Conservation (phyloP, 345 rosid species). For the Hirschfeldia incana region DNA sequence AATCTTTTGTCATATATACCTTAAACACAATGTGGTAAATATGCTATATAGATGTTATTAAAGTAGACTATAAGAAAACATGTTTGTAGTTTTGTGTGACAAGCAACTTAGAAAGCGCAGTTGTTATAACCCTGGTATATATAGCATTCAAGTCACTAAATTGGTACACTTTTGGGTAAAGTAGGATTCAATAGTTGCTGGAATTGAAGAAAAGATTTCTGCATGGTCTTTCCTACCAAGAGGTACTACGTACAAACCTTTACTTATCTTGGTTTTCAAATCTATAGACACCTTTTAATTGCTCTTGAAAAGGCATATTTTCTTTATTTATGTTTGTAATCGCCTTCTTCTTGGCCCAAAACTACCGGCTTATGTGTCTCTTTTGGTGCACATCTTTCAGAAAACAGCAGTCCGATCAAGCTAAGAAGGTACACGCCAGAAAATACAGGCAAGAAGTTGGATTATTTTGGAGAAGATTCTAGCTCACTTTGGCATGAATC, state of each 20-base stretch:
- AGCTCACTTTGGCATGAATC: slow-evolving; percentile 35
- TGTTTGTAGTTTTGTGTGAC: background rate
- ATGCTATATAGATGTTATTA: background rate
- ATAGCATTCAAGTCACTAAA: background rate
- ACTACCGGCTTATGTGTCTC: slow-evolving; percentile 2
- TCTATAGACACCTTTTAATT: background rate
- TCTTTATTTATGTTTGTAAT: background rate
- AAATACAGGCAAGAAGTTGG: slow-evolving; percentile 43
- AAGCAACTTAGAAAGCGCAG: background rate
- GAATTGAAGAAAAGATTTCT: slow-evolving; percentile 72
- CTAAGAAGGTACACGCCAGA: slow-evolving; percentile 54
- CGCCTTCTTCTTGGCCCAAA: background rate
- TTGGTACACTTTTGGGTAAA: background rate
- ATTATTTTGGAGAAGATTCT: slow-evolving; percentile 55
- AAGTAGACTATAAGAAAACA: background rate
- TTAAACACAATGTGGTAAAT: slow-evolving; percentile 5
- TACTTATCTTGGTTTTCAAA: slow-evolving; percentile 3
- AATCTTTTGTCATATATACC: background rate
- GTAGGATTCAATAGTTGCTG: slow-evolving; percentile 63
- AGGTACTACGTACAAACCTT: slow-evolving; percentile 42
- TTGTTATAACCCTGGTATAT: background rate
- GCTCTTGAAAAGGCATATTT: background rate
- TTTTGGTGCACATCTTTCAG: slow-evolving; percentile 42
- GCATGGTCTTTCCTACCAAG: slow-evolving; percentile 87
- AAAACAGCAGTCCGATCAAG: slow-evolving; percentile 53